Evolutionary conservation across 257 asterid species (phyloP), one percentile per base, ranked within the genome.

Genomic region (Przewalskia tangutica): DNA sequence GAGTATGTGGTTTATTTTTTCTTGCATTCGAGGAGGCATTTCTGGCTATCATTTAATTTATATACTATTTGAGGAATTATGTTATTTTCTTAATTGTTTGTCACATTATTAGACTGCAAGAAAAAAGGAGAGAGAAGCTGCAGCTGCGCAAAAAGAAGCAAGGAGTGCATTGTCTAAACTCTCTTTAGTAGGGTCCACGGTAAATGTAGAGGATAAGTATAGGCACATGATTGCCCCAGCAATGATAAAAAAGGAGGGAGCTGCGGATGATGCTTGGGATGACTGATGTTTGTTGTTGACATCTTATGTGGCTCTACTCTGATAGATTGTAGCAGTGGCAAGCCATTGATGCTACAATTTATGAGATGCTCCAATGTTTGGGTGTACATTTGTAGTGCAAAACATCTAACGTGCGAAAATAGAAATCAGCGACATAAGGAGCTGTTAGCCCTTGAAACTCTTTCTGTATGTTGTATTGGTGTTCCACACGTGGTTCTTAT

Each of bases 251-350:
- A 89, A 88, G 75, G 95, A 91, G 85, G 98, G 97, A 42, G 84
- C 94, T 32, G 98, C 95, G 16, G 98, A 93, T 64, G 93, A 85
- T 81, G 98, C 98, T 60, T 93, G 97, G 97, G 98, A 92, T 83
- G 95, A 92, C 81, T 93, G 84, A 91, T 50, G 80, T 50, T 50
- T 50, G 60, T 8, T 75, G 46, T 50, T 20, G 11, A 20, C 59
- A 71, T 71, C 79, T 71, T 71, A 50, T 50, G 62, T 13, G 46
- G 62, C 80, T 75, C 44, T 73, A 48, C 40, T 46, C 80, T 8
- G 80, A 75, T 75, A 32, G 80, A 56, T 50, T 27, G 80, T 23
- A 50, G 80, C 62, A 46, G 42, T 71, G 78, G 78, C n/a, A 70
- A 44, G 55, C 38, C 59, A 18, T 12, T 71, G 79, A 50, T 20